Evolutionary conservation across 1,284 basidiomycete genomes (phyloP).

Genomic region (Ceraceosorus guamensis): DNA sequence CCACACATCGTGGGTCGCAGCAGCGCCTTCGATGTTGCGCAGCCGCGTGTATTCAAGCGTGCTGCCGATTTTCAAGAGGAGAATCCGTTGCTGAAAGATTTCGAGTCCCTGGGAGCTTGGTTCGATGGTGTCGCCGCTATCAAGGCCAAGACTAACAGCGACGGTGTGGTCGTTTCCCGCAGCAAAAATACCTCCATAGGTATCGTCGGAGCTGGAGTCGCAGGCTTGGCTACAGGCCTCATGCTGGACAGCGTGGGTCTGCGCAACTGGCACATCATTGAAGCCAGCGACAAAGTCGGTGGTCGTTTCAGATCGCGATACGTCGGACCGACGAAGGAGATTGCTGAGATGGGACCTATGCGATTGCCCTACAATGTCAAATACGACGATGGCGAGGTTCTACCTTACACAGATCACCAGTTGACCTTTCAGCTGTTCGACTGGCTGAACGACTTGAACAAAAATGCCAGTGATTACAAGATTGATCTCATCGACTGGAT

Average conservation of each 20-base stretch:
- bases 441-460: conserved; percentile 25
- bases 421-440: conserved; percentile 37
- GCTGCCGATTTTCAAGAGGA: background rate
- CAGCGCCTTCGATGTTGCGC: background rate
- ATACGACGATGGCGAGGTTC: conserved; percentile 20
- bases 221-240: conserved; percentile 25
- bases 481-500: conserved; percentile 36
- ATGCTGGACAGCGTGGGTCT: conserved; percentile 30
- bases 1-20: background rate
- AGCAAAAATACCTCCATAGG: conserved; percentile 10
- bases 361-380: conserved; percentile 23
- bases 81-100: background rate
- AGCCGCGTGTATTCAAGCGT: background rate
- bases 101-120: conserved; percentile 2
- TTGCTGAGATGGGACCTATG: conserved; percentile 31
- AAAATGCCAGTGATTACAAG: conserved; percentile 14
- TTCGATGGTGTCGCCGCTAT: conserved; percentile 5
- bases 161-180: background rate
- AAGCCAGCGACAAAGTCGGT: conserved; percentile 24
- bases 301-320: conserved; percentile 26
- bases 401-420: conserved; percentile 27
- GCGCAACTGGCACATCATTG: conserved; percentile 28
- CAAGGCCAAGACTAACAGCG: background rate
- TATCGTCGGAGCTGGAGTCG: conserved; percentile 31
- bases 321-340: conserved; percentile 5